Evolutionary conservation across 2,329 filamentous ascomycete genomes (phyloP), one percentile per base, ranked within the genome.

Genomic region (Fusarium pseudonygamai): DNA sequence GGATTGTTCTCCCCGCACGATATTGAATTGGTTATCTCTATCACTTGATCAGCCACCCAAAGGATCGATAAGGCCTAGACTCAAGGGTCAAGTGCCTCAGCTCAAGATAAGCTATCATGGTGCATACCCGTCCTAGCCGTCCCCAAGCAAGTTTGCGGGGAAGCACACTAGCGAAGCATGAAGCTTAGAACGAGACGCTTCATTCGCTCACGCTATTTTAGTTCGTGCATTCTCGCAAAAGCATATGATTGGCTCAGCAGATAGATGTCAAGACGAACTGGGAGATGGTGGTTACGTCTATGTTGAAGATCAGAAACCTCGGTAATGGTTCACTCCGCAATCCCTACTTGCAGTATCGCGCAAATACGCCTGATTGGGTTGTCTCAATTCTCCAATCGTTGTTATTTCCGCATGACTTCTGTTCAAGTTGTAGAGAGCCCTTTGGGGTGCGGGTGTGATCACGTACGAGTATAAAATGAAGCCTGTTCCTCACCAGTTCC

Each of bases 1-100:
- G 11, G 14, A 15, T 30, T 18, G 7, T 18, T 1, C 2, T n/a
- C 16, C 24, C 36, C 10, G 8, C 4, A n/a, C 3, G n/a, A 0
- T 11, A 14, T 30, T 34, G 20, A 28, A 9, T 2, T 10, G 15
- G 4, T 7, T 7, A 22, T n/a, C 20, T 55, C 4, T 11, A 14
- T 55, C 50, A 30, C 34, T n/a, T 28, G 20, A 40, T 7, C 7
- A n/a, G 0, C 18, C 2, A 37, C 3, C 14, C 24, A 30, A n/a
- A 18, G 0, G 34, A 1, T 30, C 11, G 10, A 30, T 1, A 22
- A 53, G 34, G 34, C 3, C 50, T 11, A n/a, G 34, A 28, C 10
- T 7, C 15, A 8, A 28, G 24, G 15, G 34, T 7, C 7, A 40
- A 55, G 6, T 30, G 24, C 24, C 36, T n/a, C 20, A 30, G 34